These are phyloP conservation scores for Leucoagaricus sp. DNA, from an alignment of 1,284 basidiomycete genomes.

Conservation along the genomic window DNA sequence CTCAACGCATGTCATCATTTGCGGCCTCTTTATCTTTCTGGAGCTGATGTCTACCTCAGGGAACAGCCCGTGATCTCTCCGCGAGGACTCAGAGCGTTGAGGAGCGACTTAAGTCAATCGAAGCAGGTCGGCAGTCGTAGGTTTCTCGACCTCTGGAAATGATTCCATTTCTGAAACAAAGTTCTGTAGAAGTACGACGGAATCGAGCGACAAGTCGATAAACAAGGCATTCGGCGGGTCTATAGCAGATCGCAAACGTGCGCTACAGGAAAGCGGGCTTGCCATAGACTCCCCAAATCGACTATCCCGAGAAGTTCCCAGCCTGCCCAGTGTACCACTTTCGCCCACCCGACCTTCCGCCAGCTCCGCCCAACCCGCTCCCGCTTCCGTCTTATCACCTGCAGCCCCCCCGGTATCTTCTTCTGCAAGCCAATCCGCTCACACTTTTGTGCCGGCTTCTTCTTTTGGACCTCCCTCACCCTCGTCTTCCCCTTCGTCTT, in stretches of 20 bases:
- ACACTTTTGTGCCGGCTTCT: slow-evolving; percentile 65
- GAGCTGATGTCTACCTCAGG: slow-evolving; percentile 36
- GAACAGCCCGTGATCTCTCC: slow-evolving; percentile 50
- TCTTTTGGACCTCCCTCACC: slow-evolving; percentile 75
- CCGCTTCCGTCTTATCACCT: slow-evolving; percentile 31
- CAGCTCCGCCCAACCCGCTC: slow-evolving; percentile 26
- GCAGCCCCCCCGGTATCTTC: slow-evolving; percentile 35
- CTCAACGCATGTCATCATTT: slow-evolving; percentile 47
- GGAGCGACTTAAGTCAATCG: slow-evolving; percentile 56
- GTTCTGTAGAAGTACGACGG: background rate
- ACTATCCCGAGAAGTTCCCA: slow-evolving; percentile 48
- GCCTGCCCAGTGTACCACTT: slow-evolving; percentile 38
- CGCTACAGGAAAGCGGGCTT: slow-evolving; percentile 69
- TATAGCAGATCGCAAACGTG: slow-evolving; percentile 72
- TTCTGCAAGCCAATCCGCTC: slow-evolving; percentile 40
- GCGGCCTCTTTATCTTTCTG: slow-evolving; percentile 10
- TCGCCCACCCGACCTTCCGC: slow-evolving; percentile 34
- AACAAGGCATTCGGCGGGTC: slow-evolving; percentile 47
- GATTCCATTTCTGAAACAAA: background rate
- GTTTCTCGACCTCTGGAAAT: slow-evolving; percentile 20
- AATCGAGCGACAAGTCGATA: slow-evolving; percentile 7
- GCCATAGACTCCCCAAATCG: slow-evolving; percentile 51
- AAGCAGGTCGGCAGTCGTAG: slow-evolving; percentile 49
- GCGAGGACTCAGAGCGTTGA: slow-evolving; percentile 53
- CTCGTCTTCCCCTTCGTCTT: slow-evolving; percentile 56